These are phyloP conservation scores for Cladophialophora yegresii DNA, from an alignment of 2,329 filamentous ascomycete species.

Conservation along the genomic window DNA sequence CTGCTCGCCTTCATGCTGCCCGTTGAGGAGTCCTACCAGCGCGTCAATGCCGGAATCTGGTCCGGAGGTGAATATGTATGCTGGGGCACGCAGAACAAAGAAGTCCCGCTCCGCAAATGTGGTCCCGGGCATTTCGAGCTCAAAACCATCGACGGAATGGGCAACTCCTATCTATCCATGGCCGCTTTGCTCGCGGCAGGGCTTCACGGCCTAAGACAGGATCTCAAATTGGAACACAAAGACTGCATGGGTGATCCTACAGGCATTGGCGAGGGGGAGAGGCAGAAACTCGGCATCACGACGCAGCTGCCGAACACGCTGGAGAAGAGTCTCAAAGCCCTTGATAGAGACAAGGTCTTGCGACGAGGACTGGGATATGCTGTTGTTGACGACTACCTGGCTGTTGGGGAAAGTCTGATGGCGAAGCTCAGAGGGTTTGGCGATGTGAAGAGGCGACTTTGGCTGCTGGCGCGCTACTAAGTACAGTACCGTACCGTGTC, in stretches of 20 bases:
- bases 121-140: slow-evolving; percentile 72
- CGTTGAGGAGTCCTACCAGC: slow-evolving; percentile 67
- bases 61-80: slow-evolving; percentile 75
- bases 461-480: slow-evolving; percentile 46
- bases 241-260: slow-evolving; percentile 44
- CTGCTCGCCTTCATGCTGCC: slow-evolving; percentile 71
- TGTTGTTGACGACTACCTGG: slow-evolving; percentile 38
- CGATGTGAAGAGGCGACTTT: slow-evolving; percentile 40
- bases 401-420: slow-evolving; percentile 43
- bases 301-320: slow-evolving; percentile 43
- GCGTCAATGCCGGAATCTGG: slow-evolving; percentile 70
- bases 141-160: slow-evolving; percentile 74
- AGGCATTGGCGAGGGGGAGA: slow-evolving; percentile 38
- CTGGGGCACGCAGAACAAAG: slow-evolving; percentile 81
- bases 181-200: slow-evolving; percentile 64
- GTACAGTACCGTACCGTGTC: not conserved
- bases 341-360: slow-evolving; percentile 40
- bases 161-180: slow-evolving; percentile 74
- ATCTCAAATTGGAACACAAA: slow-evolving; percentile 37
- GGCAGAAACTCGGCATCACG: slow-evolving; percentile 44
- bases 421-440: slow-evolving; percentile 40
- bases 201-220: slow-evolving; percentile 53
- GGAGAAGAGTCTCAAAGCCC: slow-evolving; percentile 41
- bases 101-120: slow-evolving; percentile 71
- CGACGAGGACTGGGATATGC: slow-evolving; percentile 39